A percentile compares a stretch with the other conserved stretches of the same genome.
Conservation (phyloP, 805 yeast genomes). For the Candida cerambycidarum region DNA sequence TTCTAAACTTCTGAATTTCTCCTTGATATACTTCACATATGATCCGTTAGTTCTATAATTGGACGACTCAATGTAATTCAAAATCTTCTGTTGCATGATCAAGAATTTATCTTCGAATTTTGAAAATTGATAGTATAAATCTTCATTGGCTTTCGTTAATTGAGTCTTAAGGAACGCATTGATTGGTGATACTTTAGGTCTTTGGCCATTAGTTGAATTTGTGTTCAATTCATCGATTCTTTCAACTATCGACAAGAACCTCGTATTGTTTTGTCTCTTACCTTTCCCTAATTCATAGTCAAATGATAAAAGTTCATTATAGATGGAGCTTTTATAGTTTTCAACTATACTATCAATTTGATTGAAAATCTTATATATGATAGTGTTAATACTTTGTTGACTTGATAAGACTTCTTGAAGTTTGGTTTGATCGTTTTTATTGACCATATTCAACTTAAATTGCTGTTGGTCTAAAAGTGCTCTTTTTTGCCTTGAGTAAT, state of each 20-base stretch:
- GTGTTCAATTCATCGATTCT: constrained; percentile 36
- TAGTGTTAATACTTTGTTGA: constrained; percentile 24
- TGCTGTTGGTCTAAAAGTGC: constrained; percentile 12
- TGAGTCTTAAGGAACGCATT: constrained; percentile 36
- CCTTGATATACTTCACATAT: constrained; percentile 36
- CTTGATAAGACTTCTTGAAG: constrained; percentile 7
- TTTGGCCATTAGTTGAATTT: constrained; percentile 12
- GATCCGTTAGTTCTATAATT: constrained; percentile 36
- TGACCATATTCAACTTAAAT: constrained; percentile 12
- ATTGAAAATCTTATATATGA: constrained; percentile 26
- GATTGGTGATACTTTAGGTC: constrained; percentile 19
- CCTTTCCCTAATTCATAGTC: constrained; percentile 27
- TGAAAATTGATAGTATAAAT: constrained; percentile 33
- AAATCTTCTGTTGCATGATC: constrained; percentile 37
- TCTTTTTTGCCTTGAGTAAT: constrained; percentile 20
- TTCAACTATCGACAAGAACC: constrained; percentile 39
- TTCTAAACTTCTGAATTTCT: constrained; percentile 37
- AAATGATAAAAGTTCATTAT: constrained; percentile 36
- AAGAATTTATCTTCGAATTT: constrained; percentile 37
- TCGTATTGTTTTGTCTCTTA: constrained; percentile 21
- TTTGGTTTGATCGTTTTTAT: constrained; percentile 21
- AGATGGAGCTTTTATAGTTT: constrained; percentile 34
- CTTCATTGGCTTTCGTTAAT: constrained; percentile 28
- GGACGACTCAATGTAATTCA: constrained; percentile 35
- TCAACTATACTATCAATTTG: constrained; percentile 35